Evolutionary conservation across 352 stramenopile species (phyloP), one percentile per base, ranked within the genome.

Genomic region (Bremia lactucae): DNA sequence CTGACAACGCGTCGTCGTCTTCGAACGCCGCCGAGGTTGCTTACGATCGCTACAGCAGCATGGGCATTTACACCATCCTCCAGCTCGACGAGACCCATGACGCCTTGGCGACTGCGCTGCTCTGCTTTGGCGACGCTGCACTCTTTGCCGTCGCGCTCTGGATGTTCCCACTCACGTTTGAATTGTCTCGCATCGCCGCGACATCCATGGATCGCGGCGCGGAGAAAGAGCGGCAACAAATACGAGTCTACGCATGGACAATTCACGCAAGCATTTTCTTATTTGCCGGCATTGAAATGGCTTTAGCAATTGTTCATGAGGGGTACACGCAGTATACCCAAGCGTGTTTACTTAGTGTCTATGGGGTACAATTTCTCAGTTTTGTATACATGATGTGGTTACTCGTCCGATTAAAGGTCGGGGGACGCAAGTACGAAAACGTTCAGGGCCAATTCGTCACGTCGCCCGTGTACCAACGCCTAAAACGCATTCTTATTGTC

Each of bases 401-500:
- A 28, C 50, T 84, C 11, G 9, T 69, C 1, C 39, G 53, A 13
- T 59, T 84, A 8, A 81, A 81, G 35, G 38, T 65, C 9, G 57
- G 50, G 9, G 71, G 69, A 22, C 61, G 72, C 23, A 68, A 84
- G 44, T 77, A 72, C 31, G 74, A 87, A 42, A 78, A 68, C 20
- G 62, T 83, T 1, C 63, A 83, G 36, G 72, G 72, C n/a, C 49
- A 64, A 26, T 80, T 86, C 26, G 58, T 82, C 36, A 60, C 56
- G 1, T 86, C 73, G 2, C 73, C 73, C 6, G 55, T 86, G n/a
- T 86, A 86, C 39, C 55, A 74, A 40, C 61, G 73, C 25, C 68
- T 86, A 42, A 75, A 83, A 51, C 55, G 52, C 11, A 83, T 86
- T 52, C 68, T 86, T 67, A 52, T 83, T 11, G 66, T 86, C 18